Evolutionary conservation across 176 grass and related monocot genomes (phyloP), one percentile per base, ranked within the genome.

Genomic region (Olyra latifolia): DNA sequence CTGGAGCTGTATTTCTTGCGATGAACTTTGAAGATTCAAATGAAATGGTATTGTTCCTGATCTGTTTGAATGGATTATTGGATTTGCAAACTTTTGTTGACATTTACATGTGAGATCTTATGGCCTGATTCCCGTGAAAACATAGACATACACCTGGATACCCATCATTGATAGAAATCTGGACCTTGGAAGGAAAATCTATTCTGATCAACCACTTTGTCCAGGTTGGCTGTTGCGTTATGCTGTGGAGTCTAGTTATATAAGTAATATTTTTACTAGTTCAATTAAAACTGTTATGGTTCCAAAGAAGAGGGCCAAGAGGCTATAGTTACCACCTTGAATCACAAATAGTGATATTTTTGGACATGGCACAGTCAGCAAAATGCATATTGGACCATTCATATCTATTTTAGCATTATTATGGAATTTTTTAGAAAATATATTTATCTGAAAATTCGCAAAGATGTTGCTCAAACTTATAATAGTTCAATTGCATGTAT

Each of bases 71-170:
- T 69, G 19, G 12, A 39, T 38, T 66, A 59, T 62, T 69, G 12
- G 12, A 39, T 38, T 66, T 72, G 15, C 2, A 23, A 70, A 10
- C 14, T 23, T 54, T 15, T 57, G 20, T 57, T 82, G 14, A 46
- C 5, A 11, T 71, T n/a, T 72, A 6, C 52, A 42, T 6, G 17
- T 75, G 39, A 28, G 12, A 14, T n/a, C 5, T 67, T n/a, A 30
- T 61, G 32, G 5, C 17, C 16, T 22, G 40, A 17, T 74, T 74
- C 28, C 35, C 27, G 23, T 28, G 14, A 78, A 88, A 48, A 80
- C 73, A 79, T 83, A 66, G 69, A 25, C 7, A 42, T 68, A 22
- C 43, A 44, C 55, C 46, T 40, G 48, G 2, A 10, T 77, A 27
- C 5, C 25, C 29, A 60, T 46, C 17, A 38, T 3, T 53, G 52